Percentiles rank a stretch among this genome's conserved stretches.
phyloP scores from a whole-genome alignment of 23 red algal species.

The Gracilariopsis chorda region DNA sequence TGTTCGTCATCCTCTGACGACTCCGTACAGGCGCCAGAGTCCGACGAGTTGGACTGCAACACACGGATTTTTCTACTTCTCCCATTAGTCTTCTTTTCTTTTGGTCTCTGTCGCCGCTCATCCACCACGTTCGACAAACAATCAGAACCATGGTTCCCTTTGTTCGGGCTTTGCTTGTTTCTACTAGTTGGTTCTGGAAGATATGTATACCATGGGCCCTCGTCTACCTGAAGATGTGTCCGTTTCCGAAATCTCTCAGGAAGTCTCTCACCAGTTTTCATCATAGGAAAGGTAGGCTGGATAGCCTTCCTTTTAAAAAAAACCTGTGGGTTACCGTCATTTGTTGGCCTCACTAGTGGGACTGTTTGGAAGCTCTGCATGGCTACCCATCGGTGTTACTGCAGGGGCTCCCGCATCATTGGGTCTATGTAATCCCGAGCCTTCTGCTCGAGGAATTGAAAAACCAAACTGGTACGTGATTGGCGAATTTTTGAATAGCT shows the following conservation, averaged over 20 bases:
- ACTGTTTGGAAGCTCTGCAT: too few relatives aligned
- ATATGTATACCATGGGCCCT: not conserved
- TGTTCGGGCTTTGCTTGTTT: not conserved
- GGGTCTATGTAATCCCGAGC: too few relatives aligned
- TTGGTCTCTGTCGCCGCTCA: not conserved
- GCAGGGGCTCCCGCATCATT: too few relatives aligned
- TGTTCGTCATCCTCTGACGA: not conserved
- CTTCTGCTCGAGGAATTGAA: too few relatives aligned
- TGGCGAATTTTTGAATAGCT: too few relatives aligned
- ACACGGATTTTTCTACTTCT: not conserved
- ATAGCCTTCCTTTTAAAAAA: too few relatives aligned
- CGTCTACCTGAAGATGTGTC: not conserved
- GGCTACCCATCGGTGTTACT: too few relatives aligned
- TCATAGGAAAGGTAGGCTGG: too few relatives aligned
- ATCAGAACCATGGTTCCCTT: not conserved
- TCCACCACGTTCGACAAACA: not conserved
- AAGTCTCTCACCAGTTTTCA: too few relatives aligned
- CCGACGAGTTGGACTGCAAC: not conserved
- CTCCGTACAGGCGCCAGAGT: not conserved
- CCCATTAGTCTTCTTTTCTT: not conserved
- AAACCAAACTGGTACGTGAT: too few relatives aligned
- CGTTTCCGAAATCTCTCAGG: not conserved
- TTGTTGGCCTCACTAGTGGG: too few relatives aligned
- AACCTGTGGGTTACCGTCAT: too few relatives aligned
- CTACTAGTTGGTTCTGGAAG: not conserved